These are phyloP conservation scores for Coix lacrymajobi DNA, from an alignment of 176 grass and related monocot genomes.

Conservation along the genomic window DNA sequence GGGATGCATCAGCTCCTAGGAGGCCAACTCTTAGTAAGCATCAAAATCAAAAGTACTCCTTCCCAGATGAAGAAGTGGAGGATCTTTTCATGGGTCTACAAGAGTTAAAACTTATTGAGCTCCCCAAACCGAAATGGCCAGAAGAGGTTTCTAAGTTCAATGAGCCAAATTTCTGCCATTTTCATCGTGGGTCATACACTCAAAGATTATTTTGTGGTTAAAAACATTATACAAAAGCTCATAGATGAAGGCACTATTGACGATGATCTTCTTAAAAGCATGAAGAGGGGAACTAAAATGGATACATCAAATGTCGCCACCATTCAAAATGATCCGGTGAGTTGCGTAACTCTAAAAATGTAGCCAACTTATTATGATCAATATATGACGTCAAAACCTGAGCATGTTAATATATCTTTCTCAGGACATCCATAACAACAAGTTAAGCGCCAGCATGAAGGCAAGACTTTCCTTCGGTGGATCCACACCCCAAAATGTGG, in stretches of 20 bases:
- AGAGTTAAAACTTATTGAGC: neutral
- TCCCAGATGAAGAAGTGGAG: neutral
- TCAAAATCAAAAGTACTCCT: neutral
- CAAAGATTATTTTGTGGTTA: neutral
- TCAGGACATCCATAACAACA: neutral
- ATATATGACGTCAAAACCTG: too few species aligned
- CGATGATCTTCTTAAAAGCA: neutral
- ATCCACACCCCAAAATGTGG: neutral
- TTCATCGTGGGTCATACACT: neutral
- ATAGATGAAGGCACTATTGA: neutral
- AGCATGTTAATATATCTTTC: neutral
- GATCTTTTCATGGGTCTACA: neutral
- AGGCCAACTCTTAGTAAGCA: neutral
- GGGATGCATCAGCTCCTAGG: accelerated
- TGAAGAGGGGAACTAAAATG: neutral
- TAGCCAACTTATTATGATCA: neutral
- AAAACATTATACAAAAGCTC: neutral
- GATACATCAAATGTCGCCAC: neutral
- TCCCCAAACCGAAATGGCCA: neutral
- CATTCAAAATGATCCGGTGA: neutral
- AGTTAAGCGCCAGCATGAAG: neutral
- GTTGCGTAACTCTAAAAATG: neutral
- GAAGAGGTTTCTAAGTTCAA: neutral
- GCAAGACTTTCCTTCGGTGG: neutral
- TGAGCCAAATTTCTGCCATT: neutral